Evolutionary conservation across 2,329 filamentous ascomycete genomes (phyloP), one percentile per base, ranked within the genome.

Genomic region (Arthrobotrys sinensis): DNA sequence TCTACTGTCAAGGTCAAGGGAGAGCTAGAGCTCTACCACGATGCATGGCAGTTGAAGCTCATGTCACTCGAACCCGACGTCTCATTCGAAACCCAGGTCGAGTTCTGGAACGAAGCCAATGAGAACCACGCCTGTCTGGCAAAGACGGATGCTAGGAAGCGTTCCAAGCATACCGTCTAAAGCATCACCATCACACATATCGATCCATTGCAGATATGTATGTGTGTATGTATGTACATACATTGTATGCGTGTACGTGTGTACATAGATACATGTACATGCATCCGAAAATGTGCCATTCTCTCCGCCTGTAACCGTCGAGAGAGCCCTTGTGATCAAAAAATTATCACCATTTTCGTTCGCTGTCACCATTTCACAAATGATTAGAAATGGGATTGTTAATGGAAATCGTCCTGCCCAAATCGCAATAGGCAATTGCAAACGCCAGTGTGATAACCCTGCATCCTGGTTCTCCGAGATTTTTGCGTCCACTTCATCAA

Each of bases 361-460:
- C 36, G 46, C 57, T 34, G 36, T 63, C 28, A 43, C 36, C 19
- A 11, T 38, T 24, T 53, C 50, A 53, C 43, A 46, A 48, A 50
- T 53, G 57, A 57, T 73, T 66, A 66, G 69, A 57, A 73, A 66
- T 65, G 69, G 72, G 46, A 70, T 70, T 70, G 55, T 60, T 48
- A 65, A 66, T 70, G 28, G 55, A 62, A 70, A 69, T 46, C 36
- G 8, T 38, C 34, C 55, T 40, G 34, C 36, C 50, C 36, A 52
- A 38, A 45, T 77, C 66, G 52, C 55, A 77, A 77, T 77, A 77
- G 73, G 73, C 73, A 71, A 71, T 77, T 71, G 73, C 65, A 77
- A 77, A 77, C 73, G 73, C 66, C 66, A 77, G 52, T 69, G 66
- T 69, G 64, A 77, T 65, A 60, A 45, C 50, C 73, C 60, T 70